phyloP scores from a whole-genome alignment of 208 protist species.

The Polymyxa betae region DNA sequence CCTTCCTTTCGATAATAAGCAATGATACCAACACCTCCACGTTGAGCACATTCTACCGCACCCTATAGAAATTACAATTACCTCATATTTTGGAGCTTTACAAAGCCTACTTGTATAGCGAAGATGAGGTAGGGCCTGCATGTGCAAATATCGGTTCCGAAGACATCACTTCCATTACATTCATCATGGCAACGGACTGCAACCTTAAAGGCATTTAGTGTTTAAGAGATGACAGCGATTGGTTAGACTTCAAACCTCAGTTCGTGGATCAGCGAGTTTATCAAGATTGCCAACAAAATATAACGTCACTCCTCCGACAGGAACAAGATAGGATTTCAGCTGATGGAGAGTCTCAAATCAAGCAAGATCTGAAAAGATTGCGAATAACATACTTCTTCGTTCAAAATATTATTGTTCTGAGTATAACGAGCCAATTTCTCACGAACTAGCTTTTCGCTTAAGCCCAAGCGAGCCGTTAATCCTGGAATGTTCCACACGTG shows the following conservation, averaged over 20 bases:
- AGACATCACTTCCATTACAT: conserved; percentile 71
- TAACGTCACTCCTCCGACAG: conserved; percentile 65
- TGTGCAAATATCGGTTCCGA: conserved; percentile 71
- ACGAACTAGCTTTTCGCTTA: conserved; percentile 56
- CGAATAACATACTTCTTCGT: conserved; percentile 6
- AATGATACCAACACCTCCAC: conserved; percentile 67
- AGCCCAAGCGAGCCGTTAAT: conserved; percentile 57
- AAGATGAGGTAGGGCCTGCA: conserved; percentile 68
- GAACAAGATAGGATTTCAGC: conserved; percentile 64
- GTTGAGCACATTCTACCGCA: conserved; percentile 58
- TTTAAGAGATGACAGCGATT: neutral
- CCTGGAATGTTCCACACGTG: conserved; percentile 68
- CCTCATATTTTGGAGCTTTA: neutral
- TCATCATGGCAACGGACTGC: conserved; percentile 70
- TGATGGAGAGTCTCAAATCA: neutral
- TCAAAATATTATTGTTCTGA: neutral
- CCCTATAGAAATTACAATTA: neutral
- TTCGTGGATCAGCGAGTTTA: conserved; percentile 59
- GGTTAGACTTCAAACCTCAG: neutral
- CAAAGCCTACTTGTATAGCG: conserved; percentile 61
- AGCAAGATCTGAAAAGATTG: neutral
- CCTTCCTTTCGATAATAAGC: conserved; percentile 71
- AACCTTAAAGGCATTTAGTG: conserved; percentile 35
- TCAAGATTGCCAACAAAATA: conserved; percentile 66
- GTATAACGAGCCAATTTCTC: conserved; percentile 61